Evolutionary conservation across 306 rosid species (phyloP).

Genomic region (Dalbergia cochinchinensis): DNA sequence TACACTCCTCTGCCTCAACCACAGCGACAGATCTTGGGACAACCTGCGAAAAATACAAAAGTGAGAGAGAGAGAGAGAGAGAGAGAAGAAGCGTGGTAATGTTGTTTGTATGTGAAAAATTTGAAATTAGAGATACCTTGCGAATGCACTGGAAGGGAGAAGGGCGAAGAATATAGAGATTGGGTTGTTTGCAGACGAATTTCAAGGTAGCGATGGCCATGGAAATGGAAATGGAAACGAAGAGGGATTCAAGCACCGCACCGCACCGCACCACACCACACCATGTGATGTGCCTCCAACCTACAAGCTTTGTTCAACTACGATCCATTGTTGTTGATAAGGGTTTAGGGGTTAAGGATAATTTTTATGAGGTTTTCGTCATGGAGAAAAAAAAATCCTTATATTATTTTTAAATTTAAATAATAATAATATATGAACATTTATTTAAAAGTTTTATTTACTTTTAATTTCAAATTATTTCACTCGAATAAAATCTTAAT

Average conservation of each 20-base stretch:
- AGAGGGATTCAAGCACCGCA: background rate
- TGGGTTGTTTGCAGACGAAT: constrained; percentile 54
- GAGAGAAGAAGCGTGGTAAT: background rate
- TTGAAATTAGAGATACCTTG: constrained; percentile 45
- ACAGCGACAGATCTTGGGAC: constrained; percentile 53
- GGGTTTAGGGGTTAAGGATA: constrained; percentile 50
- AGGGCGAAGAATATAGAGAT: constrained; percentile 50
- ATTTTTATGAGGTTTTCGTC: background rate
- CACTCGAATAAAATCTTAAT: no score
- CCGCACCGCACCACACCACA: background rate
- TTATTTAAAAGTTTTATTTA: no score
- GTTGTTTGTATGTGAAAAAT: no score
- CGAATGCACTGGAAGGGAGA: constrained; percentile 58
- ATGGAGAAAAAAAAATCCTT: background rate
- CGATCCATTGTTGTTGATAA: background rate
- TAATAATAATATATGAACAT: no score
- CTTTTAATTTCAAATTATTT: no score
- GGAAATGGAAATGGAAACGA: constrained; percentile 3
- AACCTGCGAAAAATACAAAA: constrained; percentile 39
- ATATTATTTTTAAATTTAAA: no score
- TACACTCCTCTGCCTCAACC: constrained; percentile 53
- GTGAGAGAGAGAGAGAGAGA: background rate
- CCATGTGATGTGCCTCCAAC: background rate
- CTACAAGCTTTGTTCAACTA: constrained; percentile 25
- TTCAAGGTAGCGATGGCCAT: constrained; percentile 67